phyloP scores from a whole-genome alignment of 163 green algal genomes.

The Chlorella variabilis region DNA sequence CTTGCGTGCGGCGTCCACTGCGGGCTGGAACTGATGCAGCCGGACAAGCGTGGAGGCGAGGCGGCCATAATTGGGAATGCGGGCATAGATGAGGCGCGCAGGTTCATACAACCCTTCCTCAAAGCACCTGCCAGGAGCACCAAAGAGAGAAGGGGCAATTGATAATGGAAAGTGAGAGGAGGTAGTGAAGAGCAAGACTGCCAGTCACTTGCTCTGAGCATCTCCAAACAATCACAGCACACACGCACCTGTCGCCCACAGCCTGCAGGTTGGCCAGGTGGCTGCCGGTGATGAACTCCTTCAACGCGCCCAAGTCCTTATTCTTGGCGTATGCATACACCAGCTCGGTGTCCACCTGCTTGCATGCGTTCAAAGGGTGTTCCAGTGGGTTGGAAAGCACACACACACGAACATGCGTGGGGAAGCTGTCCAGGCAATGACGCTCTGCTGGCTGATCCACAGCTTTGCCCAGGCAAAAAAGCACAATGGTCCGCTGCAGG shows the following conservation, averaged over 20 bases:
- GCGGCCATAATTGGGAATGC: constrained; percentile 96
- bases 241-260: constrained; percentile 29
- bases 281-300: constrained; percentile 92
- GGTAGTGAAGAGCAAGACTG: no score
- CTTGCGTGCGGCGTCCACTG: constrained; percentile 96
- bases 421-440: not conserved
- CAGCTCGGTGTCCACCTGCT: constrained; percentile 95
- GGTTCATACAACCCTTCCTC: constrained; percentile 95
- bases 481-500: no score
- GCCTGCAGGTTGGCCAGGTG: constrained; percentile 83
- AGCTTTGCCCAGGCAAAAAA: no score
- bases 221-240: no score
- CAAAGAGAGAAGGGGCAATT: not conserved
- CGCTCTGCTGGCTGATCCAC: not conserved
- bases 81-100: constrained; percentile 90
- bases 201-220: no score
- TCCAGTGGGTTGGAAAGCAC: no score
- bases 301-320: constrained; percentile 87
- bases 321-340: constrained; percentile 95
- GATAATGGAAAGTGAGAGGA: no score
- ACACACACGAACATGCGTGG: not conserved
- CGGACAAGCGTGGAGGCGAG: constrained; percentile 93
- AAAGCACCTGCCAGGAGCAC: constrained; percentile 71
- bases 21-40: constrained; percentile 89
- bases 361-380: not conserved